phyloP scores from a whole-genome alignment of 805 yeast species.

The Cyberlindnera saturnus region DNA sequence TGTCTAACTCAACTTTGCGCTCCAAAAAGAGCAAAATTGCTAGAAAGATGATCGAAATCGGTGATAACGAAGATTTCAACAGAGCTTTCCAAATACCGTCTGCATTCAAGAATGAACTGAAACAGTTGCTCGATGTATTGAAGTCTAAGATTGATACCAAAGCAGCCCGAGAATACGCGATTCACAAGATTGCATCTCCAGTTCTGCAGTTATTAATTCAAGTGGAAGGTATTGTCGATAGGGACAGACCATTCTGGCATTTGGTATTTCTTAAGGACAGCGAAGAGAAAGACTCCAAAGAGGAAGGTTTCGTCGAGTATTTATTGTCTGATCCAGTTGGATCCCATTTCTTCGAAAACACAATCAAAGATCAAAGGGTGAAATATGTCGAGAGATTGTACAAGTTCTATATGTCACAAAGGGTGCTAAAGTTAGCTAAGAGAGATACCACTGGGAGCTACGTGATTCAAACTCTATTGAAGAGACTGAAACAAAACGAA shows the following conservation, averaged over 20 bases:
- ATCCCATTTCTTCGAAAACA: constrained; percentile 79
- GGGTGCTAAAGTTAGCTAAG: constrained; percentile 66
- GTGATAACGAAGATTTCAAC: constrained; percentile 68
- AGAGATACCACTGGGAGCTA: constrained; percentile 83
- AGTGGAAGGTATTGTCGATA: constrained; percentile 75
- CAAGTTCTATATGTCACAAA: constrained; percentile 62
- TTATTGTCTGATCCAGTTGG: constrained; percentile 87
- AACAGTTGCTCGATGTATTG: constrained; percentile 39
- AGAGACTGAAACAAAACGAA: constrained; percentile 56
- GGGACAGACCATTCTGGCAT: constrained; percentile 67
- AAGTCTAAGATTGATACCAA: constrained; percentile 32
- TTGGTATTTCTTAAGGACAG: constrained; percentile 46
- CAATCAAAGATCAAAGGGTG: constrained; percentile 57
- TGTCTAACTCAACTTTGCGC: constrained; percentile 66
- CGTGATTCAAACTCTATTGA: constrained; percentile 66
- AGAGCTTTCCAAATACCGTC: constrained; percentile 64
- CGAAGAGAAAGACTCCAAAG: constrained; percentile 49
- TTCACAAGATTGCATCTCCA: constrained; percentile 81
- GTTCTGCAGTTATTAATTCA: constrained; percentile 73
- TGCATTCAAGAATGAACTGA: constrained; percentile 57
- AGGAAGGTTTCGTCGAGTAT: constrained; percentile 78
- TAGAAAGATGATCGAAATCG: constrained; percentile 86
- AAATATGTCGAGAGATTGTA: constrained; percentile 69
- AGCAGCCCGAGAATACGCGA: constrained; percentile 64
- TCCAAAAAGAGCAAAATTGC: constrained; percentile 84